Conservation (phyloP, 805 yeast species). For the Starmera dryadoides region DNA sequence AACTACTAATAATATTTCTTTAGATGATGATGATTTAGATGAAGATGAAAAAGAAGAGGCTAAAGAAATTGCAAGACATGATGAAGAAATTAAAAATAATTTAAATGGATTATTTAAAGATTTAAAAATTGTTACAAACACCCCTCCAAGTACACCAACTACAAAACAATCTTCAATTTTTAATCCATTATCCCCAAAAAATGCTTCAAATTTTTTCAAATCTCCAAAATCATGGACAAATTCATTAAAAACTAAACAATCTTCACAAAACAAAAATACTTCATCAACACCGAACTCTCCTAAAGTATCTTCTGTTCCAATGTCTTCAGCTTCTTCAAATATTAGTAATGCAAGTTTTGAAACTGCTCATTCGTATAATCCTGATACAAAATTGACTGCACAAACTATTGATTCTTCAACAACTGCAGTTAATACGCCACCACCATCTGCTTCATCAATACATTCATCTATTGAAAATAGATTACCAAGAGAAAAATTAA, state of each 20-base stretch:
- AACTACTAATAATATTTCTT: too few relatives aligned
- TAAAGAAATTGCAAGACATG: slow-evolving; percentile 11
- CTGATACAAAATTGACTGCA: too few relatives aligned
- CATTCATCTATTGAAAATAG: slow-evolving; percentile 10
- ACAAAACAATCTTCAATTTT: slow-evolving; percentile 5
- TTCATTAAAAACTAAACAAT: neutral
- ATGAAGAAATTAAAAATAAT: slow-evolving; percentile 13
- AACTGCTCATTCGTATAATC: too few relatives aligned
- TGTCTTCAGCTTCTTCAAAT: neutral
- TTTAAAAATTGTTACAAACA: slow-evolving; percentile 5
- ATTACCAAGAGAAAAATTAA: slow-evolving; percentile 65
- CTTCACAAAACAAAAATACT: neutral
- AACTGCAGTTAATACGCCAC: neutral
- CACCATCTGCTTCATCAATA: neutral
- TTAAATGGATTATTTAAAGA: slow-evolving; percentile 13
- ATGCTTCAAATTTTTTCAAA: neutral
- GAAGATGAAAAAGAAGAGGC: slow-evolving; percentile 11
- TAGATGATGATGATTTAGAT: slow-evolving; percentile 11
- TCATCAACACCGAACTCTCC: too few relatives aligned
- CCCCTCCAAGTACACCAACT: slow-evolving; percentile 1
- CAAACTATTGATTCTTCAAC: too few relatives aligned
- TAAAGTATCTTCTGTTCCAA: too few relatives aligned
- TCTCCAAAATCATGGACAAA: neutral
- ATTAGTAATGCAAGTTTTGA: neutral
- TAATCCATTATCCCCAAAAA: slow-evolving; percentile 3